Base-by-base conservation (phyloP, 1,139 yeast species). In the Hemisphaericaspora lyxosophila region DNA sequence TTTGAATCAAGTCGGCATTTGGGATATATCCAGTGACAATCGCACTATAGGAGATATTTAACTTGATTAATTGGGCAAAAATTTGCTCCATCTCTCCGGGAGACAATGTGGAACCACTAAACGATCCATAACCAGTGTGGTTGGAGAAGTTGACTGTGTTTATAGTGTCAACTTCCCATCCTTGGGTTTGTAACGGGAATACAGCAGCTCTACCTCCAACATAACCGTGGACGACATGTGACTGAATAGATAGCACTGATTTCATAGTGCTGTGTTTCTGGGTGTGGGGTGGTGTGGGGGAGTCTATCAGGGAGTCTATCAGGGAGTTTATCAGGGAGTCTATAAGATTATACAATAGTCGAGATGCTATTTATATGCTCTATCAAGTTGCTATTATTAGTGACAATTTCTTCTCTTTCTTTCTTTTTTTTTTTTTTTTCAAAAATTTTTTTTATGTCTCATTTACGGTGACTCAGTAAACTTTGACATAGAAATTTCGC, bases 151-250 rank as follows among this genome's bases (percentile, higher is more conserved):
- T 62, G 19, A 67, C 70, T 3, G 76, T 67, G 44, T 70, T 66
- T 30, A 70, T 53, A 34, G 57, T 58, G 47, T 70, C 75, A 7
- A 68, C 75, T 31, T 67, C 68, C 74, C 74, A 69, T 11, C 74
- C 74, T 35, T 59, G 65, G 24, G 61, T 53, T 48, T 70, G 75
- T 14, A 70, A 55, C 2, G 75, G 74, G 45, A 70, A 70, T 1
- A 63, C 57, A 3, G 72, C 67, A 2, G 73, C 73, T 41, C 60
- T 55, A 15, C 69, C 63, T 11, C 77, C 74, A 12, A 70, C 74
- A 44, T 72, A 67, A n/a, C 75, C 75, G 45, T 70, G 75, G 7
- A 60, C 63, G 3, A 70, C 75, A 47, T 70, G 75, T 8, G 74
- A 67, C 55, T 64, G 73, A 13, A 69, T 61, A 9, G 72, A 63